A percentile compares a stretch with the other conserved stretches of the same genome.
Conservation (phyloP, 2,329 filamentous ascomycete species). For the Fusarium falciforme region DNA sequence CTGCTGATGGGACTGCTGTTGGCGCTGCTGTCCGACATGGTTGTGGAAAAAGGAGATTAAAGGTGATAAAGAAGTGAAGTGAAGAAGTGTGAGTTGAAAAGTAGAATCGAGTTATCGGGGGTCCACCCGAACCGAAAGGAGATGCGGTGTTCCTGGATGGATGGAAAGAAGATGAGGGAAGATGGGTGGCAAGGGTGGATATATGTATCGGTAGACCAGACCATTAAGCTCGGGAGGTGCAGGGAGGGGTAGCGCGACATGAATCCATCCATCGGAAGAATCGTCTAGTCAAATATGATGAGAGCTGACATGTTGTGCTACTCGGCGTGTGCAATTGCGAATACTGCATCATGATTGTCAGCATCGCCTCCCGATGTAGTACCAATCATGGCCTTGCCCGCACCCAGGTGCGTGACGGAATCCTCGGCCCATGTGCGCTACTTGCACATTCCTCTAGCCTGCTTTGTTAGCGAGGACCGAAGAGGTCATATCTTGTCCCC, state of each 20-base stretch:
- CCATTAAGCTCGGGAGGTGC: constrained; percentile 8
- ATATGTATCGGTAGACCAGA: not conserved
- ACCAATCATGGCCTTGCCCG: constrained; percentile 37
- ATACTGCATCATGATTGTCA: constrained; percentile 35
- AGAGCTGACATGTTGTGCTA: constrained; percentile 35
- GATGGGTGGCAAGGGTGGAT: constrained; percentile 15
- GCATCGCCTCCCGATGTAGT: constrained; percentile 35
- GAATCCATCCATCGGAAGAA: constrained; percentile 25
- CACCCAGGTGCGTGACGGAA: constrained; percentile 18
- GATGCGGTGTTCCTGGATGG: not conserved
- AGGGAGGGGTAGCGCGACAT: constrained; percentile 23
- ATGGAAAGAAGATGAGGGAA: constrained; percentile 9
- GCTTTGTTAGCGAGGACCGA: constrained; percentile 18
- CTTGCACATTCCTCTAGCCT: constrained; percentile 26
- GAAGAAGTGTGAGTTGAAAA: not conserved
- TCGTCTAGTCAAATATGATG: constrained; percentile 25
- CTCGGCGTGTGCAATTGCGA: constrained; percentile 19
- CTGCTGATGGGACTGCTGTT: constrained; percentile 10
- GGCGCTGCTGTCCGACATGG: constrained; percentile 28
- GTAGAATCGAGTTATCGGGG: not conserved
- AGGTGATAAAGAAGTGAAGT: not conserved
- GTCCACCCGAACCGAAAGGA: not conserved
- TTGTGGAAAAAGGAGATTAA: not conserved
- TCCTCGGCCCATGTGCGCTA: constrained; percentile 30
- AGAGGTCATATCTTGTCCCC: constrained; percentile 5